These are phyloP conservation scores for Tuber magnatum DNA, from an alignment of 495 filamentous ascomycete species.

Conservation along the genomic window DNA sequence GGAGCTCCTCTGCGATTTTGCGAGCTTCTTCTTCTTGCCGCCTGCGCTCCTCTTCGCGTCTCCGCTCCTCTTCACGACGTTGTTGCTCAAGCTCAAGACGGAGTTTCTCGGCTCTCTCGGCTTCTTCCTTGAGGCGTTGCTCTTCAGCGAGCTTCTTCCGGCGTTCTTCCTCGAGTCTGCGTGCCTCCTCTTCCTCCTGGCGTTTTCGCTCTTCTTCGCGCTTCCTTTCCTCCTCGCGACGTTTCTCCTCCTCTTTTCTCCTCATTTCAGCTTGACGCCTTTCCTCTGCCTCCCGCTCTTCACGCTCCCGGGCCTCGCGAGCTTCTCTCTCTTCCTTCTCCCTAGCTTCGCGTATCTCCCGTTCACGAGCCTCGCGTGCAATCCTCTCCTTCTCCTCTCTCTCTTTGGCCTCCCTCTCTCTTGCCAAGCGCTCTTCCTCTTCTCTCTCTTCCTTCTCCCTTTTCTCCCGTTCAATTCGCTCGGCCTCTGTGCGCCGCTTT, in stretches of 20 bases:
- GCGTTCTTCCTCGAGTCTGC: conserved; percentile 23
- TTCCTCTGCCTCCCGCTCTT: conserved; percentile 20
- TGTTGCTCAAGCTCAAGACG: conserved; percentile 33
- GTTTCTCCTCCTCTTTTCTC: conserved; percentile 15
- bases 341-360: conserved; percentile 22
- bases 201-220: conserved; percentile 27
- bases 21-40: conserved; percentile 31
- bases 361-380: conserved; percentile 12
- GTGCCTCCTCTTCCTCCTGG: conserved; percentile 11
- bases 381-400: conserved; percentile 5
- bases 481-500: conserved; percentile 22
- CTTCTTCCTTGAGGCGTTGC: conserved; percentile 32
- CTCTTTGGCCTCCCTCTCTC: conserved; percentile 24
- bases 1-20: conserved; percentile 31
- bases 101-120: conserved; percentile 28
- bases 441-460: conserved; percentile 30
- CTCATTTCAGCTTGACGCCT: conserved; percentile 23
- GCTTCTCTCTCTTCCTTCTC: conserved; percentile 18
- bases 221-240: conserved; percentile 21
- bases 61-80: conserved; percentile 33
- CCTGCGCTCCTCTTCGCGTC: conserved; percentile 35
- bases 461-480: conserved; percentile 21
- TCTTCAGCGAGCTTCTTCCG: conserved; percentile 34
- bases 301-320: conserved; percentile 20
- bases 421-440: conserved; percentile 26